Percentiles rank a stretch among this genome's conserved stretches.
Conservation (phyloP, 1,284 basidiomycete genomes). For the Trichosporon sp. region DNA sequence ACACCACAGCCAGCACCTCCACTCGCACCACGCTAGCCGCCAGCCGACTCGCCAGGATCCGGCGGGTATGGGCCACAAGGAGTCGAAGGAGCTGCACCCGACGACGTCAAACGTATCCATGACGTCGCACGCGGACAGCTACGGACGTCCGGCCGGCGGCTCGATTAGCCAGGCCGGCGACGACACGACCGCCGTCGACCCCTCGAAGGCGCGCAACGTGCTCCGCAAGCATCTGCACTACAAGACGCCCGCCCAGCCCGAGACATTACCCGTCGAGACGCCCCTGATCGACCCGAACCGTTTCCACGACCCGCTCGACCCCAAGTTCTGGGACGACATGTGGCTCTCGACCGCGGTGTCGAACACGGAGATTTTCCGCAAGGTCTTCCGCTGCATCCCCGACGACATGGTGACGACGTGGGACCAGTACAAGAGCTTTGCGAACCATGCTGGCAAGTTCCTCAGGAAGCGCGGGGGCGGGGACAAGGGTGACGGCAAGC, state of each 20-base stretch:
- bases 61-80: not conserved
- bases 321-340: conserved; percentile 81
- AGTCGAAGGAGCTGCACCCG: conserved; percentile 37
- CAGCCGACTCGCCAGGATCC: not conserved
- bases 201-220: conserved; percentile 61
- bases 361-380: conserved; percentile 90
- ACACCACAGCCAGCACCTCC: not conserved
- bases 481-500: conserved; percentile 46
- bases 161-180: conserved; percentile 6
- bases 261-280: conserved; percentile 64
- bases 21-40: not conserved
- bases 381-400: conserved; percentile 87
- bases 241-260: conserved; percentile 59
- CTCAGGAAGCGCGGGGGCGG: conserved; percentile 50
- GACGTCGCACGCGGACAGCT: not conserved
- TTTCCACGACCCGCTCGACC: conserved; percentile 83
- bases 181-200: conserved; percentile 58
- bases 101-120: conserved; percentile 26
- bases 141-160: conserved; percentile 7
- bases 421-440: conserved; percentile 90
- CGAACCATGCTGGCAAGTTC: conserved; percentile 71
- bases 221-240: conserved; percentile 64
- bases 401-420: conserved; percentile 89
- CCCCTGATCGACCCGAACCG: conserved; percentile 73
- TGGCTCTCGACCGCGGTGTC: conserved; percentile 83